Conservation (phyloP, 2,329 filamentous ascomycete genomes). For the Ilyonectria sp. region DNA sequence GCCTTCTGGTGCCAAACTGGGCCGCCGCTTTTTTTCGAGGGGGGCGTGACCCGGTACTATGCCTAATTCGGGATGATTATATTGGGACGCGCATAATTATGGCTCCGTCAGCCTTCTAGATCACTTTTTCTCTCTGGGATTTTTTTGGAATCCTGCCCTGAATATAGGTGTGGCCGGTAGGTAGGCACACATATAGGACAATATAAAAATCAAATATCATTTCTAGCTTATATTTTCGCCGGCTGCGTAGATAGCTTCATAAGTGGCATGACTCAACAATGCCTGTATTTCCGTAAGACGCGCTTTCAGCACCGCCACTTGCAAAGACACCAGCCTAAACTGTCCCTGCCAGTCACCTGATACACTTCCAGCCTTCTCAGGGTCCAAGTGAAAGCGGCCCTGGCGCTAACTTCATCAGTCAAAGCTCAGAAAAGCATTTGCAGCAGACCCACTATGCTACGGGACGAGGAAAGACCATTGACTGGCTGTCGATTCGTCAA, state of each 20-base stretch:
- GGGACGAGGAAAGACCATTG: constrained; percentile 3
- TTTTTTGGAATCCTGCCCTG: background rate
- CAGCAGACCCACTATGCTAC: constrained; percentile 41
- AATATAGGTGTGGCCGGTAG: background rate
- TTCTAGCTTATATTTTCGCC: background rate
- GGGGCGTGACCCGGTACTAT: constrained; percentile 44
- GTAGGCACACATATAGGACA: background rate
- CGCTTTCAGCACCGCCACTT: constrained; percentile 11
- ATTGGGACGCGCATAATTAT: constrained; percentile 31
- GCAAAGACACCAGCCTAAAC: constrained; percentile 14
- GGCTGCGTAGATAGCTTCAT: background rate
- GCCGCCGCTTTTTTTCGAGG: constrained; percentile 37
- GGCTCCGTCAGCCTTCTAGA: background rate
- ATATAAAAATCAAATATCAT: background rate
- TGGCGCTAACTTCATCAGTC: constrained; percentile 34
- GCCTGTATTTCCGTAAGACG: background rate
- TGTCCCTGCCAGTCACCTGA: constrained; percentile 20
- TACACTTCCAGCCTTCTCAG: background rate
- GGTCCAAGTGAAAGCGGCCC: constrained; percentile 1
- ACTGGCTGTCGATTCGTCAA: background rate
- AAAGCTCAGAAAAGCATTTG: constrained; percentile 37
- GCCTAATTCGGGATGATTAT: constrained; percentile 20
- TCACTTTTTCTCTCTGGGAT: background rate
- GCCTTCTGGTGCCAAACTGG: constrained; percentile 38
- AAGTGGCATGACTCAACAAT: background rate